Evolutionary conservation across 1,139 yeast genomes (phyloP), one percentile per base, ranked within the genome.

Genomic region (Taiozyma onychis): DNA sequence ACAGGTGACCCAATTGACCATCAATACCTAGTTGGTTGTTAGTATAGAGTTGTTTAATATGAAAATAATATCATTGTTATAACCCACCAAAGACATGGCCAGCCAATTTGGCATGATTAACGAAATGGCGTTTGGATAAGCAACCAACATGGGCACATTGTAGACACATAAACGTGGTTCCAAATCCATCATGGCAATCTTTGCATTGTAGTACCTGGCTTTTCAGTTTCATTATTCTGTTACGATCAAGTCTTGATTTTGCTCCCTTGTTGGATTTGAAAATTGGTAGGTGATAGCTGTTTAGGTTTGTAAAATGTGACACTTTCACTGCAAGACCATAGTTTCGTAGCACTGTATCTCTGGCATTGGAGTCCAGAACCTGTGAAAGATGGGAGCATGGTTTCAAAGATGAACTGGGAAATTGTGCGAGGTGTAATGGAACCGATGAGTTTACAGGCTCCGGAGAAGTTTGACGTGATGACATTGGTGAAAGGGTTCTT

Each of bases 131-230:
- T 35, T 72, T 66, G 48, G 70, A 67, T 68, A 78, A 73, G 64
- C 97, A 90, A 1, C 96, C 96, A 49, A 86, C 81, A 61, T 80
- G 83, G 1, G 93, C 85, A 65, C 97, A 90, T 62, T 88, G 95
- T 45, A 90, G 69, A 67, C 97, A 90, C 70, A 86, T 78, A 57
- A 78, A 81, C 35, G 78, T 74, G 48, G 48, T 54, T 2, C 59
- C 63, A 6, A 61, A 28, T 7, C 47, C 49, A 6, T 53, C 55
- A 7, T 52, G 64, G 58, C 88, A 82, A 41, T 74, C 78, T 26
- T 77, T 66, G 60, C 87, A 81, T 54, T 69, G 70, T 44, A 80
- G 64, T 3, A 81, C 73, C 45, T 66, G 68, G 2, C 75, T 61
- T 58, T 76, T 75, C 51, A 76, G 65, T 37, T 64, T 66, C 45